A percentile compares a stretch with the other conserved stretches of the same genome.
phyloP scores from a whole-genome alignment of 2,329 filamentous ascomycete genomes.

The Aspergillus glaucus region DNA sequence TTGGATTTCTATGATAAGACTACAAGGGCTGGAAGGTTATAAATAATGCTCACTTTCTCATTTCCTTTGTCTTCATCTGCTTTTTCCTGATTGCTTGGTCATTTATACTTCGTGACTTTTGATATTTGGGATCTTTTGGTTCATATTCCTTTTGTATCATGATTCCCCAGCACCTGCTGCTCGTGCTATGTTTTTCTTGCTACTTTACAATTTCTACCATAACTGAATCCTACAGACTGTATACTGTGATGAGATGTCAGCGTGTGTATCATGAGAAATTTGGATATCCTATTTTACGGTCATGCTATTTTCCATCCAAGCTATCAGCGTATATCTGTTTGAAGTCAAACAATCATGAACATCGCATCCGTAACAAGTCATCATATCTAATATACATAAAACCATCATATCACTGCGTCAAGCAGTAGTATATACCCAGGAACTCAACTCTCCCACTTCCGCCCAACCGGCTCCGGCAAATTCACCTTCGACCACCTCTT shows the following conservation, averaged over 20 bases:
- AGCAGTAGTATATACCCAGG: no score
- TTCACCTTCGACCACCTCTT: background rate
- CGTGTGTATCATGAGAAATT: no score
- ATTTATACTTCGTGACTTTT: background rate
- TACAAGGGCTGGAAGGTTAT: slow-evolving; percentile 35
- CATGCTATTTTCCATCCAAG: no score
- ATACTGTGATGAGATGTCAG: background rate
- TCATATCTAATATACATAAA: no score
- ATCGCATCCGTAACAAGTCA: no score
- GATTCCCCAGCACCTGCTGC: slow-evolving; percentile 22
- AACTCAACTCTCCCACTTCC: no score
- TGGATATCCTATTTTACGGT: no score
- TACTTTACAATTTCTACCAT: background rate
- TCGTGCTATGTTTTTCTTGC: slow-evolving; percentile 16
- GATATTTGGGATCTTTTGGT: background rate
- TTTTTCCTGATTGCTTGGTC: slow-evolving; percentile 5
- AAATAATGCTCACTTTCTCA: slow-evolving; percentile 4
- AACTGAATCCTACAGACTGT: background rate
- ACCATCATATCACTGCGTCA: no score
- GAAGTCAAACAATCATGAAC: no score
- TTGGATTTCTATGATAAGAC: slow-evolving; percentile 79
- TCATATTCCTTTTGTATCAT: slow-evolving; percentile 1
- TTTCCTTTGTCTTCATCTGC: slow-evolving; percentile 2
- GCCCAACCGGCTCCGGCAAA: background rate
- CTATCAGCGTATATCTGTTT: no score